Conservation (phyloP, 1,284 basidiomycete species). For the Ganoderma meredithae region DNA sequence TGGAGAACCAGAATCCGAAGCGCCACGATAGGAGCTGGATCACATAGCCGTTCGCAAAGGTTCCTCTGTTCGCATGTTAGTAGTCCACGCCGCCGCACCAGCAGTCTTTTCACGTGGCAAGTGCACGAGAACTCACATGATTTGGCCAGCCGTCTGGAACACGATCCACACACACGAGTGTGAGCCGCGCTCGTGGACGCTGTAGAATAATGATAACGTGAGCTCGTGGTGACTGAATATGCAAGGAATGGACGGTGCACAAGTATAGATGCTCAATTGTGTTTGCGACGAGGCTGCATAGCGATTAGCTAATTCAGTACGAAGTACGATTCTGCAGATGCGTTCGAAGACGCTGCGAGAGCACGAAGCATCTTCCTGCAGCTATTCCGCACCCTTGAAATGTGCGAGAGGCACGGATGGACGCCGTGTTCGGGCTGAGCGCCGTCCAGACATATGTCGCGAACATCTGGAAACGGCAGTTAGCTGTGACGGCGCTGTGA, state of each 20-base stretch:
- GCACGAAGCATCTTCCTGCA: slow-evolving; percentile 25
- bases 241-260: slow-evolving; percentile 31
- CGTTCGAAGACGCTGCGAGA: too few relatives aligned
- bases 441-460: slow-evolving; percentile 54
- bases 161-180: slow-evolving; percentile 53
- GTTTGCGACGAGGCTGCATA: slow-evolving; percentile 45
- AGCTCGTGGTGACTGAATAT: too few relatives aligned
- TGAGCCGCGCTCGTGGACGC: slow-evolving; percentile 52
- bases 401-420: slow-evolving; percentile 50
- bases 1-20: slow-evolving; percentile 52
- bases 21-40: slow-evolving; percentile 50
- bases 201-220: slow-evolving; percentile 17
- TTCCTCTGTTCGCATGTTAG: slow-evolving; percentile 8
- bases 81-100: too few relatives aligned
- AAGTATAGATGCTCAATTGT: slow-evolving; percentile 53
- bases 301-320: too few relatives aligned
- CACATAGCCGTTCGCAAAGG: slow-evolving; percentile 51
- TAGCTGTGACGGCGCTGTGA: too few relatives aligned
- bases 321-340: too few relatives aligned
- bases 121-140: slow-evolving; percentile 38
- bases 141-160: slow-evolving; percentile 51
- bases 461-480: slow-evolving; percentile 45
- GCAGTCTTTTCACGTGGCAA: too few relatives aligned
- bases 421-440: slow-evolving; percentile 47
- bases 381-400: slow-evolving; percentile 58